phyloP scores from a whole-genome alignment of 257 asterid genomes.

The Lithospermum erythrorhizon region DNA sequence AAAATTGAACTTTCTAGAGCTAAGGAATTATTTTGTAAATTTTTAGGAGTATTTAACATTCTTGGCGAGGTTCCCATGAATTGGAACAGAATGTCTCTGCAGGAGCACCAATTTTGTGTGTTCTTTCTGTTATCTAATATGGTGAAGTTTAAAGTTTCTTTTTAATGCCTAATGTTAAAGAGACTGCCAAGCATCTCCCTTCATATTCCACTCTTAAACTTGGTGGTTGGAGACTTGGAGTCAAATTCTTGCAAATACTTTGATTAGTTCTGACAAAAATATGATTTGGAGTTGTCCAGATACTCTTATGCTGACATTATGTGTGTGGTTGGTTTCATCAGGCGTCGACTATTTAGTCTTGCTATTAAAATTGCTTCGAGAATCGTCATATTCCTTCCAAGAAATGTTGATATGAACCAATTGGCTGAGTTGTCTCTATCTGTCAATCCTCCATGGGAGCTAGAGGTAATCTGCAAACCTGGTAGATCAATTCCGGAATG shows the following conservation, averaged over 20 bases:
- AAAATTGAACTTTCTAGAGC: not conserved
- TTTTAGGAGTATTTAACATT: not conserved
- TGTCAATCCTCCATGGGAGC: slow-evolving; percentile 69
- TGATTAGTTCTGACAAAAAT: not conserved
- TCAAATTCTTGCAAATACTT: too few species aligned
- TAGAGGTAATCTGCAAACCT: slow-evolving; percentile 46
- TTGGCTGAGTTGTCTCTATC: slow-evolving; percentile 63
- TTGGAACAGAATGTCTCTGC: not conserved
- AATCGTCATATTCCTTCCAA: slow-evolving; percentile 88
- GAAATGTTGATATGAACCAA: slow-evolving; percentile 64
- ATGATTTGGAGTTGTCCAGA: not conserved
- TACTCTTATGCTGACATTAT: slow-evolving; percentile 2
- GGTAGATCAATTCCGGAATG: not conserved
- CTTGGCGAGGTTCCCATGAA: not conserved
- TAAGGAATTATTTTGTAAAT: not conserved
- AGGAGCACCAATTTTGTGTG: too few species aligned
- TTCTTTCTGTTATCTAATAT: too few species aligned
- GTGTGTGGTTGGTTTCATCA: slow-evolving; percentile 12
- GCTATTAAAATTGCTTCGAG: slow-evolving; percentile 52
- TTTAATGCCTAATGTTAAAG: too few species aligned
- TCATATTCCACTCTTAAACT: too few species aligned
- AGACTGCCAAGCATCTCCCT: too few species aligned
- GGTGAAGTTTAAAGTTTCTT: too few species aligned
- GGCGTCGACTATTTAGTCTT: slow-evolving; percentile 46
- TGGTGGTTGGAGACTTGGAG: too few species aligned